Evolutionary conservation across 108 stramenopile genomes (phyloP).

Genomic region (Nitzschia sp.): DNA sequence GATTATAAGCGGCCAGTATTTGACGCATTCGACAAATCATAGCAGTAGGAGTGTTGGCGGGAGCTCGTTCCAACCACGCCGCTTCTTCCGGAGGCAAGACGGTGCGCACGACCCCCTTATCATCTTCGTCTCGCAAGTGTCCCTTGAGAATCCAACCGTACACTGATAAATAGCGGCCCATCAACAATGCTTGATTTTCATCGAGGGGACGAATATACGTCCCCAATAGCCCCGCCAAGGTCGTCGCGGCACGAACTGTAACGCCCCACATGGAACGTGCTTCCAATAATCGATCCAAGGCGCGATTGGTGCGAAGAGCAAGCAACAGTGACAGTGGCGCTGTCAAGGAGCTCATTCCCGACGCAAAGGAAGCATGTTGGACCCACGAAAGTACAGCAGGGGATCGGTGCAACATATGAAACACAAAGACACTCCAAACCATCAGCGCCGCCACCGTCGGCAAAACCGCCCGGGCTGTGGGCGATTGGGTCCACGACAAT

Average conservation of each 20-base stretch:
- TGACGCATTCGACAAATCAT: slow-evolving; percentile 29
- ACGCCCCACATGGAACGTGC: slow-evolving; percentile 25
- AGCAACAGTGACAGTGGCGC: slow-evolving; percentile 40
- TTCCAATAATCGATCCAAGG: slow-evolving; percentile 34
- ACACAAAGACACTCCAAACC: slow-evolving; percentile 26
- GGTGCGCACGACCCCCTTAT: slow-evolving; percentile 17
- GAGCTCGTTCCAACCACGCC: slow-evolving; percentile 23
- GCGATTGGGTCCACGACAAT: slow-evolving; percentile 18
- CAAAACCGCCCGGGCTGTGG: slow-evolving; percentile 32
- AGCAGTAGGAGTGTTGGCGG: slow-evolving; percentile 13
- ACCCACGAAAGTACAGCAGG: neutral
- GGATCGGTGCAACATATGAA: slow-evolving; percentile 3
- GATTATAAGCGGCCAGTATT: slow-evolving; percentile 4
- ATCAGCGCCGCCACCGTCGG: slow-evolving; percentile 18
- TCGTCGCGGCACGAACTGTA: slow-evolving; percentile 9
- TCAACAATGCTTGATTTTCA: slow-evolving; percentile 16
- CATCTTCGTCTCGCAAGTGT: slow-evolving; percentile 30
- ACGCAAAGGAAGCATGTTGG: slow-evolving; percentile 15
- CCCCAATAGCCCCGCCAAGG: slow-evolving; percentile 17
- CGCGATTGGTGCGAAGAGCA: slow-evolving; percentile 38
- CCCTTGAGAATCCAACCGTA: slow-evolving; percentile 42
- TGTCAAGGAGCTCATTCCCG: slow-evolving; percentile 22
- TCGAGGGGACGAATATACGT: slow-evolving; percentile 29
- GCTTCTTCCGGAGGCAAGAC: slow-evolving; percentile 30
- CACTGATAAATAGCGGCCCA: slow-evolving; percentile 34